A percentile compares a stretch with the other conserved stretches of the same genome.
Evolutionary conservation across 768 basidiomycete species (phyloP).

Genomic region (Gautieria morchelliformis): DNA sequence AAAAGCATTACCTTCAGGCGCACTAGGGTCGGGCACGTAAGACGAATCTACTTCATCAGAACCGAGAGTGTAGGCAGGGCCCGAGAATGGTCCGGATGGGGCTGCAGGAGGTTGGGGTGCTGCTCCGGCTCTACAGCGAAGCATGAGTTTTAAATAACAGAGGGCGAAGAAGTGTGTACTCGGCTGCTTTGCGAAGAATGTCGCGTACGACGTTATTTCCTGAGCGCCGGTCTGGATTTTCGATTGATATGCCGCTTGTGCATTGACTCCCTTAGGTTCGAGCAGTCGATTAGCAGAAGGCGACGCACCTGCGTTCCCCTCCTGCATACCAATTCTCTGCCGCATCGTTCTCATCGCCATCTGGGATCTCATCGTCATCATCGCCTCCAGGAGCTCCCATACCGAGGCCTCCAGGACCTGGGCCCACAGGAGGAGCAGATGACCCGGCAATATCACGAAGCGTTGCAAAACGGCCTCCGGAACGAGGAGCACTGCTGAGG

Average conservation of each 20-base stretch:
- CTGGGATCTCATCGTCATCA: constrained; percentile 42
- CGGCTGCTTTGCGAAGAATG: constrained; percentile 70
- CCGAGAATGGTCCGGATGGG: constrained; percentile 35
- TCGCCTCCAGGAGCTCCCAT: constrained; percentile 11
- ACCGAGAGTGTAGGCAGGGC: constrained; percentile 78
- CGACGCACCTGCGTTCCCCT: constrained; percentile 76
- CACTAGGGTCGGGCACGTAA: constrained; percentile 66
- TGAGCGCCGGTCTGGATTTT: constrained; percentile 59
- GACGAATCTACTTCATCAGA: constrained; percentile 80
- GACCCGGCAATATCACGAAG: constrained; percentile 24
- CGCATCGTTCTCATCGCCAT: constrained; percentile 37
- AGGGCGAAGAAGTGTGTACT: constrained; percentile 38
- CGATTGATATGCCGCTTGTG: constrained; percentile 73
- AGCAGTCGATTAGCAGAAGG: not conserved
- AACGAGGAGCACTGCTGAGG: constrained; percentile 11
- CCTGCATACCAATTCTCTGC: constrained; percentile 81
- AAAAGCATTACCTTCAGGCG: constrained; percentile 16
- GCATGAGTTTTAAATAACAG: not conserved
- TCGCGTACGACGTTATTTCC: constrained; percentile 40
- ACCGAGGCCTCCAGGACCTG: constrained; percentile 10
- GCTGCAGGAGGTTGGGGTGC: constrained; percentile 16
- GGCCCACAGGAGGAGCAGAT: constrained; percentile 10
- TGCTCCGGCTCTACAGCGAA: constrained; percentile 27
- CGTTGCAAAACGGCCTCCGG: constrained; percentile 26
- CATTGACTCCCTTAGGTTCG: not conserved